A percentile compares a stretch with the other conserved stretches of the same genome.
Evolutionary conservation across 1,139 yeast genomes (phyloP).

Genomic region (Debaryomycetaceae sp.): DNA sequence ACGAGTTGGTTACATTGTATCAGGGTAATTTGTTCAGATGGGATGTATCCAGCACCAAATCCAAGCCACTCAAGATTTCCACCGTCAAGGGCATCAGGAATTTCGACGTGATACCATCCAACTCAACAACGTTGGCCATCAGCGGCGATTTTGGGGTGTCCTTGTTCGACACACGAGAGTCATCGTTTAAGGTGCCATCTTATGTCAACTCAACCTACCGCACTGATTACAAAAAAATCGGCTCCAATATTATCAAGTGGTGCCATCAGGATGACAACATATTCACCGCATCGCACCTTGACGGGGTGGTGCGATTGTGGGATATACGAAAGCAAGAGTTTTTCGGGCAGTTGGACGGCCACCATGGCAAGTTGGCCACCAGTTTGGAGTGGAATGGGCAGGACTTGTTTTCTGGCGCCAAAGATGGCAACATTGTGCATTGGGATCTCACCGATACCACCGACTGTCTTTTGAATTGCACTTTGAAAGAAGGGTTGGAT

Average conservation of each 20-base stretch:
- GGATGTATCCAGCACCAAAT: constrained; percentile 59
- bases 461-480: constrained; percentile 32
- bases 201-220: too few relatives aligned
- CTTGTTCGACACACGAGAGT: constrained; percentile 57
- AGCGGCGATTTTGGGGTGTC: constrained; percentile 72
- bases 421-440: constrained; percentile 68
- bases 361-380: constrained; percentile 45
- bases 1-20: constrained; percentile 49
- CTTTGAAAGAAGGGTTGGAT: constrained; percentile 44
- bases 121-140: constrained; percentile 41
- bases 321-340: constrained; percentile 64
- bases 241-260: constrained; percentile 54
- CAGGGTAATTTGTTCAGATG: constrained; percentile 65
- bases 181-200: constrained; percentile 33
- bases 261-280: constrained; percentile 54
- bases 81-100: constrained; percentile 47
- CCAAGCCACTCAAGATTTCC: constrained; percentile 49
- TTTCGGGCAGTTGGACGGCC: constrained; percentile 53
- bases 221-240: constrained; percentile 16
- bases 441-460: constrained; percentile 53
- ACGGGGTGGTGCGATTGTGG: constrained; percentile 64
- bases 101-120: constrained; percentile 46
- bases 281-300: constrained; percentile 63
- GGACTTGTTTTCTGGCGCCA: constrained; percentile 61
- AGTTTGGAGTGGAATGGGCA: constrained; percentile 60